Base-by-base conservation (phyloP, 768 basidiomycete species). In the Tulasnella sp. region DNA sequence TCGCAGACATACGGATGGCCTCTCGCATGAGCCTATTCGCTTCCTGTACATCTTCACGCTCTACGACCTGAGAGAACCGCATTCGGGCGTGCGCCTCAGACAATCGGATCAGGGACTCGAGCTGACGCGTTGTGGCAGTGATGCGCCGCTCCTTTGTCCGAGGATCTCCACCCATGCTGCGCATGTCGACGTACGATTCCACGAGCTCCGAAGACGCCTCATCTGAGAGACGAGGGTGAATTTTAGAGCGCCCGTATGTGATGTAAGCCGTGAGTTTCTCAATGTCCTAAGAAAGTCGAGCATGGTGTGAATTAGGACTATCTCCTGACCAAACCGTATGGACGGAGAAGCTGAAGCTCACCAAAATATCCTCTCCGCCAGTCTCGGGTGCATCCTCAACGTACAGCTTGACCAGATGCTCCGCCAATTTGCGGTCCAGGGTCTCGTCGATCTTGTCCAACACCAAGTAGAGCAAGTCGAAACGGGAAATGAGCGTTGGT, bases 61-160 rank as follows among this genome's bases (percentile, higher is more conserved):
- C 89, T 41, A 99, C 95, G 54, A 80, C 79, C n/a, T 83, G 77
- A 19, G 86, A 86, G 71, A 96, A 86, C 0, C 93, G 81, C 96
- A 98, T 97, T 30, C 94, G 80, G 3, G 96, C 94, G 69, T 99
- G 96, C 0, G 88, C 96, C 72, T 99, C 96, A 0, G 88, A 86
- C 26, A 99, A 81, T 4, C 94, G 86, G 67, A 99, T 96, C 83
- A 99, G 89, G 65, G 85, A 88, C 72, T 99, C 96, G 15, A 99
- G 81, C 71, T 99, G 95, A 51, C 96, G 82, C 0, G 96, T 98
- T 30, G 96, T 98, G 0, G 96, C 96, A 0, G 96, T 99, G 71
- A 99, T 99, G 11, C 95, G 84, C 69, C 89, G 89, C 71, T 98
- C 95, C 61, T 80, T 81, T 1, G 82, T 80, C 17, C 91, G 84